Evolutionary conservation across 2,329 filamentous ascomycete species (phyloP).

Genomic region (Diaporthe ilicicola): DNA sequence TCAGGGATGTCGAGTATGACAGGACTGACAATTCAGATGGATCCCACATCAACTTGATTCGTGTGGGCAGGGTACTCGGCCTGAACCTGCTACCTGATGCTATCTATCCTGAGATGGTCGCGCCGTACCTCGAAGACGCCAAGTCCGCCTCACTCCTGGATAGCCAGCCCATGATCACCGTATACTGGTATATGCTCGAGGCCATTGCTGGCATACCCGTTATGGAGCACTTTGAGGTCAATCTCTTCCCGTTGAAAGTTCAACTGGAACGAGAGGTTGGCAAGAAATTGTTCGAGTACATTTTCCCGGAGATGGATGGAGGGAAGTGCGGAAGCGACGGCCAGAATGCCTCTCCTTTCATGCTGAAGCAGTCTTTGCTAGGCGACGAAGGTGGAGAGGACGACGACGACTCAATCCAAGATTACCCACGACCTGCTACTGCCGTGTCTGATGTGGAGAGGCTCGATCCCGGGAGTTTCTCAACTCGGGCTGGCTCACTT

Average conservation of each 20-base stretch:
- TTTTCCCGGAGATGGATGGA: slow-evolving; percentile 86
- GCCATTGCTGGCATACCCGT: slow-evolving; percentile 97
- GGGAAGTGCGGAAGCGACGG: slow-evolving; percentile 52
- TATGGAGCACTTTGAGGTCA: slow-evolving; percentile 96
- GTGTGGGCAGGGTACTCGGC: slow-evolving; percentile 87
- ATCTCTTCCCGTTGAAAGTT: slow-evolving; percentile 90
- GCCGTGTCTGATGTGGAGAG: slow-evolving; percentile 55
- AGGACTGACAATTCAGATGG: slow-evolving; percentile 97
- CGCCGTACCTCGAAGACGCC: slow-evolving; percentile 79
- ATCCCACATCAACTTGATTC: slow-evolving; percentile 91
- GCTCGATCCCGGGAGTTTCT: slow-evolving; percentile 52
- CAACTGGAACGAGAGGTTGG: slow-evolving; percentile 93
- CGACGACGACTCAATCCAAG: slow-evolving; percentile 47
- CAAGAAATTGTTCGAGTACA: slow-evolving; percentile 94
- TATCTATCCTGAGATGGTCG: slow-evolving; percentile 95
- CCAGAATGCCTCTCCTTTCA: slow-evolving; percentile 69
- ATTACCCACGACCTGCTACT: slow-evolving; percentile 40
- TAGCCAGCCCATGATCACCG: slow-evolving; percentile 84
- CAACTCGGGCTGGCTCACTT: slow-evolving; percentile 75
- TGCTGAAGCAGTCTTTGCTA: slow-evolving; percentile 54
- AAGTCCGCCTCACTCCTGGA: slow-evolving; percentile 60
- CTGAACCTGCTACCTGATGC: slow-evolving; percentile 91
- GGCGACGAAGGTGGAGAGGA: slow-evolving; percentile 58
- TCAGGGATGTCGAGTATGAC: slow-evolving; percentile 91
- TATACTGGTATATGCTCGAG: slow-evolving; percentile 98